phyloP scores from a whole-genome alignment of 495 filamentous ascomycete genomes.

The Talaromyces ruber region DNA sequence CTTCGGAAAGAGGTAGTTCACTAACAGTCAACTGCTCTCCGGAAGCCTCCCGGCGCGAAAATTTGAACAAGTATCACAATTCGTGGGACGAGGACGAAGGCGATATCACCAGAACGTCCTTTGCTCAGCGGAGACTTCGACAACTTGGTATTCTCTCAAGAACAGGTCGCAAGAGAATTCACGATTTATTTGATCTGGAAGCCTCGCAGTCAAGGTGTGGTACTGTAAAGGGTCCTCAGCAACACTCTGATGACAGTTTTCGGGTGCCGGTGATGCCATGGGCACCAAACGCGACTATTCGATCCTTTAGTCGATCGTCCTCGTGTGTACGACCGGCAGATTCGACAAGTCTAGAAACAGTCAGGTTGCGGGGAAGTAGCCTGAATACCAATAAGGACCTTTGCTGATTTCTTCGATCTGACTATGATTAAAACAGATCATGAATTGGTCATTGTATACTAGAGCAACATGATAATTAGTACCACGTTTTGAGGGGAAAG shows the following conservation, averaged over 20 bases:
- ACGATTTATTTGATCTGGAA: constrained; percentile 7
- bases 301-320: not conserved
- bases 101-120: not conserved
- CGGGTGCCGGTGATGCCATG: constrained; percentile 6
- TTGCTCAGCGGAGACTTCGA: not conserved
- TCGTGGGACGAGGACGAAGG: constrained; percentile 1
- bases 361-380: not conserved
- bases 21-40: not conserved
- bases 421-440: not conserved
- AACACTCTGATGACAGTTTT: not conserved
- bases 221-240: not conserved
- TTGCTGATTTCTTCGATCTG: not conserved
- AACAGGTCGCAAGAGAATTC: not conserved
- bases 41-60: not conserved
- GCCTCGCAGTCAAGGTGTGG: not conserved
- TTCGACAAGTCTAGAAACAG: not conserved
- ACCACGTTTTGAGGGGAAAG: not conserved
- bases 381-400: not conserved
- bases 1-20: not conserved
- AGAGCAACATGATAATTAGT: not conserved
- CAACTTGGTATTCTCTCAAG: constrained; percentile 4
- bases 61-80: not conserved
- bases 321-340: not conserved
- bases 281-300: constrained; percentile 4
- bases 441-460: not conserved